These are phyloP conservation scores for Rhynchosporium secalis DNA, from an alignment of 2,329 filamentous ascomycete genomes.

Conservation along the genomic window DNA sequence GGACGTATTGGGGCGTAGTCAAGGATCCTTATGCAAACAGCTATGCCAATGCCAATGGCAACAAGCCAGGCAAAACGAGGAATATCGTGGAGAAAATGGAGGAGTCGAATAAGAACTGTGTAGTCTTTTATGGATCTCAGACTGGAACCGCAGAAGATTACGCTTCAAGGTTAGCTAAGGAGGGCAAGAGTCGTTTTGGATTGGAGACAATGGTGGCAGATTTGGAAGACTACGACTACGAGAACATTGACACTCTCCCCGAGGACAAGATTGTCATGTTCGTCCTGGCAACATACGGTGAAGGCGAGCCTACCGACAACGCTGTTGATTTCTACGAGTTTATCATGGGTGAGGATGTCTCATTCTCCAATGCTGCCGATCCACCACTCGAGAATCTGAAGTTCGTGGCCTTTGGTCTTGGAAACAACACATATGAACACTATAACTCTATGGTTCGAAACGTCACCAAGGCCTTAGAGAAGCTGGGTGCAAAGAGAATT, in stretches of 20 bases:
- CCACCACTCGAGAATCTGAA: slow-evolving; percentile 79
- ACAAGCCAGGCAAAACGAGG: slow-evolving; percentile 80
- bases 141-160: slow-evolving; percentile 99
- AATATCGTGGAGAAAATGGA: slow-evolving; percentile 97
- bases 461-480: slow-evolving; percentile 77
- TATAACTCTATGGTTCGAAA: slow-evolving; percentile 99
- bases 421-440: slow-evolving; percentile 99
- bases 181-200: slow-evolving; percentile 93
- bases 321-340: slow-evolving; percentile 99
- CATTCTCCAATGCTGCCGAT: slow-evolving; percentile 75
- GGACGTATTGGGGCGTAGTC: slow-evolving; percentile 84
- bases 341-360: slow-evolving; percentile 75
- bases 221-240: slow-evolving; percentile 95
- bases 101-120: slow-evolving; percentile 92
- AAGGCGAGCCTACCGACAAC: slow-evolving; percentile 98
- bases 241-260: slow-evolving; percentile 86
- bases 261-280: slow-evolving; percentile 93
- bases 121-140: slow-evolving; percentile 98
- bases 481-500: slow-evolving; percentile 80
- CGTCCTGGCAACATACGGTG: slow-evolving; percentile 93
- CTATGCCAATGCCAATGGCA: slow-evolving; percentile 66
- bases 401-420: slow-evolving; percentile 92
- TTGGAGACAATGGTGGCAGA: slow-evolving; percentile 98
- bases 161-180: slow-evolving; percentile 91
- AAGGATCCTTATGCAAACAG: slow-evolving; percentile 86